Percentiles rank a stretch among this genome's conserved stretches.
Evolutionary conservation across 768 basidiomycete genomes (phyloP).

Genomic region (Porphyrellus cyaneotinctus): DNA sequence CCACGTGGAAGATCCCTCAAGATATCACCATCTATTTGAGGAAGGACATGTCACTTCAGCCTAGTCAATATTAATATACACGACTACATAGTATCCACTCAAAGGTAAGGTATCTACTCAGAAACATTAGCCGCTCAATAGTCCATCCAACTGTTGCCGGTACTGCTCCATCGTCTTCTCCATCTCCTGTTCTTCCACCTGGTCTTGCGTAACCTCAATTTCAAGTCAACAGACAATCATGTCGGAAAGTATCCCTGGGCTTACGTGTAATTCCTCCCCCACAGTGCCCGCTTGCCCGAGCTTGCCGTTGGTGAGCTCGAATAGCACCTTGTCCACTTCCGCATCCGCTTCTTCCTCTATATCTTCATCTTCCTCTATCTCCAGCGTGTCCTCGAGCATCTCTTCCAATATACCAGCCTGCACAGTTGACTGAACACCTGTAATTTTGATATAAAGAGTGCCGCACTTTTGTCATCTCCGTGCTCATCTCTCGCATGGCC

Average conservation of each 20-base stretch:
- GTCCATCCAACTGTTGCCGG: slow-evolving; percentile 81
- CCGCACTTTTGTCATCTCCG: slow-evolving; percentile 97
- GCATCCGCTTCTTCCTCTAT: slow-evolving; percentile 95
- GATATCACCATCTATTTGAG: slow-evolving; percentile 5
- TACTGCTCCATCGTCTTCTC: slow-evolving; percentile 89
- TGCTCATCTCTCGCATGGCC: slow-evolving; percentile 95
- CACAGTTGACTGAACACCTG: slow-evolving; percentile 4
- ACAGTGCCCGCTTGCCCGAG: slow-evolving; percentile 81
- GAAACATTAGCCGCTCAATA: slow-evolving; percentile 51
- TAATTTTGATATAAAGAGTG: background rate
- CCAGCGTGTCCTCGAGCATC: slow-evolving; percentile 92
- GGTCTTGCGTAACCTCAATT: slow-evolving; percentile 54
- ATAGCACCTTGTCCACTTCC: slow-evolving; percentile 95
- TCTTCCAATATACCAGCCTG: slow-evolving; percentile 98
- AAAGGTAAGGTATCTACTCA: slow-evolving; percentile 14
- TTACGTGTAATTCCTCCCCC: slow-evolving; percentile 69
- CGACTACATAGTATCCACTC: background rate
- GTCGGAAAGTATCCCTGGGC: slow-evolving; percentile 26
- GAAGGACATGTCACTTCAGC: background rate
- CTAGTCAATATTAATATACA: too few species aligned
- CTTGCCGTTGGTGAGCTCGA: slow-evolving; percentile 93
- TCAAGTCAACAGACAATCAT: slow-evolving; percentile 6
- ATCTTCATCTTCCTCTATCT: slow-evolving; percentile 92
- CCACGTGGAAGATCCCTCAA: slow-evolving; percentile 16
- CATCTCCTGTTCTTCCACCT: slow-evolving; percentile 72